Conservation (phyloP, 495 filamentous ascomycete genomes). For the Astrothelium subdiscretum region DNA sequence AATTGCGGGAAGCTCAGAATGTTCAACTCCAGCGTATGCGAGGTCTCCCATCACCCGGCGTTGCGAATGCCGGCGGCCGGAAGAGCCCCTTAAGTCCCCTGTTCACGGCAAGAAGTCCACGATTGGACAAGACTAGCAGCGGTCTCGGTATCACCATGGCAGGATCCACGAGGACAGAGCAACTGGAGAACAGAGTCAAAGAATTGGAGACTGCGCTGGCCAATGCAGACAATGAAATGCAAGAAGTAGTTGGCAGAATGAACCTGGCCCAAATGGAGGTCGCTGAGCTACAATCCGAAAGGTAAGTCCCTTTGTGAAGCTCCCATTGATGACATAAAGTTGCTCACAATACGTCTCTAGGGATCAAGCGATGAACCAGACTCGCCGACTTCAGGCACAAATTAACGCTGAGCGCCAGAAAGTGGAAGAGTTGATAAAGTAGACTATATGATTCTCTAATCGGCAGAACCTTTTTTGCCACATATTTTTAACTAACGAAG, state of each 20-base stretch:
- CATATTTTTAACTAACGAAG: conserved; percentile 1
- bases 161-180: conserved; percentile 58
- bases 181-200: conserved; percentile 55
- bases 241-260: conserved; percentile 82
- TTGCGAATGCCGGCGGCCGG: conserved; percentile 34
- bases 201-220: conserved; percentile 74
- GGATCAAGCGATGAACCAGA: conserved; percentile 77
- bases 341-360: conserved; percentile 34
- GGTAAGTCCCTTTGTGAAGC: conserved; percentile 40
- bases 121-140: conserved; percentile 46
- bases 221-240: conserved; percentile 86
- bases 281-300: conserved; percentile 77
- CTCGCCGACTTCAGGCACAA: conserved; percentile 58
- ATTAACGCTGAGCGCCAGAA: conserved; percentile 48
- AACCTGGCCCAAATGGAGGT: conserved; percentile 92
- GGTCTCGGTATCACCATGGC: conserved; percentile 42
- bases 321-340: not conserved
- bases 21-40: conserved; percentile 60
- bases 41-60: conserved; percentile 10
- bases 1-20: conserved; percentile 65
- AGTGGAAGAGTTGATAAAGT: conserved; percentile 32
- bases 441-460: not conserved
- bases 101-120: conserved; percentile 44
- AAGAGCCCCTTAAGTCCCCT: conserved; percentile 48
- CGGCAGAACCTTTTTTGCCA: not conserved